Conservation (phyloP, 2,329 filamentous ascomycete genomes). For the Didymella exigua region DNA sequence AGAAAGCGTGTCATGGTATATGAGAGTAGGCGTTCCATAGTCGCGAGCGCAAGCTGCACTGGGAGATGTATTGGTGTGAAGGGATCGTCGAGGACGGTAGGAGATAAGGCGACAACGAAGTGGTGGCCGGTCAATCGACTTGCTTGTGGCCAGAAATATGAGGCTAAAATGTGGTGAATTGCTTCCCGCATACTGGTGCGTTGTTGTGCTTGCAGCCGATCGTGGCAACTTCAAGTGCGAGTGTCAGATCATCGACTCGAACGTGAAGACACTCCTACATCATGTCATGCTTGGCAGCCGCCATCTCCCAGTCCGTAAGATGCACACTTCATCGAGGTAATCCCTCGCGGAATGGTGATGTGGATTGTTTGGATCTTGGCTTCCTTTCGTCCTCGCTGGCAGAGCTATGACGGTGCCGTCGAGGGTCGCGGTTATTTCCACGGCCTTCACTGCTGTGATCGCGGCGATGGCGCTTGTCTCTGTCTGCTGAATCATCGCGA, state of each 20-base stretch:
- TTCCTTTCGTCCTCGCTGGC: slow-evolving; percentile 15
- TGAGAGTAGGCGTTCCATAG: not conserved
- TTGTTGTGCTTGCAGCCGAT: too few species aligned
- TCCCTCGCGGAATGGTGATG: slow-evolving; percentile 7
- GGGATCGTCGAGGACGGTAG: not conserved
- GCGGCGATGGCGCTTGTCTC: slow-evolving; percentile 19
- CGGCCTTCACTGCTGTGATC: slow-evolving; percentile 17
- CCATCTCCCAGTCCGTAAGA: not conserved
- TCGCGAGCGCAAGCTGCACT: not conserved
- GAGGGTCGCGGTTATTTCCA: slow-evolving; percentile 5
- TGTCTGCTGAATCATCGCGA: slow-evolving; percentile 20
- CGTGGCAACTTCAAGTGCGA: too few species aligned
- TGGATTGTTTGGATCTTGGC: slow-evolving; percentile 11
- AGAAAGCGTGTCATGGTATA: not conserved
- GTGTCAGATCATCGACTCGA: not conserved
- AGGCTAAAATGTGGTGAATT: too few species aligned
- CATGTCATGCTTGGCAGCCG: too few species aligned
- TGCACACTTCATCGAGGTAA: not conserved
- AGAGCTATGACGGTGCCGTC: slow-evolving; percentile 22
- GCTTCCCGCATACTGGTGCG: too few species aligned
- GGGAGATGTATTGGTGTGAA: not conserved
- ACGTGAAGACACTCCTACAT: not conserved
- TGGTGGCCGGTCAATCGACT: too few species aligned
- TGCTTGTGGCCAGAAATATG: too few species aligned
- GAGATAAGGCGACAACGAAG: too few species aligned